Evolutionary conservation across 768 basidiomycete genomes (phyloP).

Genomic region (Xerocomellus chrysenteron): DNA sequence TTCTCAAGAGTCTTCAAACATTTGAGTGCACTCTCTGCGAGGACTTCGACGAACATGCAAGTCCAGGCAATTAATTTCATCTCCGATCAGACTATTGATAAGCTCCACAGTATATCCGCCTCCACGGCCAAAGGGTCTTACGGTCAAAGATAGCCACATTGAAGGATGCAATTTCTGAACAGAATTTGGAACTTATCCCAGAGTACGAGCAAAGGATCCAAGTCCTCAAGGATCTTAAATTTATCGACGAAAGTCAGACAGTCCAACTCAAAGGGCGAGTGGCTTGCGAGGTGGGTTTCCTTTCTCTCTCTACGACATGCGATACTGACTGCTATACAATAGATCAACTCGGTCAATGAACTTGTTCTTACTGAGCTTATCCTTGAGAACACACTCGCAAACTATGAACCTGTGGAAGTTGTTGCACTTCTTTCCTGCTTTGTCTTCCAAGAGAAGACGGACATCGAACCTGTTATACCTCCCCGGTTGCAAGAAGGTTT

Average conservation of each 20-base stretch:
- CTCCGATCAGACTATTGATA: conserved; percentile 7
- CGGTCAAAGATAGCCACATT: conserved; percentile 72
- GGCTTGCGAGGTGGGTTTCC: conserved; percentile 80
- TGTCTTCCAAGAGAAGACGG: conserved; percentile 98
- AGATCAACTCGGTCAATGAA: conserved; percentile 99
- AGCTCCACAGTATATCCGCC: conserved; percentile 58
- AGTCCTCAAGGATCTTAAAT: conserved; percentile 87
- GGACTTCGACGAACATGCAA: conserved; percentile 74
- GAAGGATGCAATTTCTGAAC: conserved; percentile 88
- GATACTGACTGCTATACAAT: conserved; percentile 6
- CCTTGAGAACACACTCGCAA: conserved; percentile 88
- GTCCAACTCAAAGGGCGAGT: conserved; percentile 95
- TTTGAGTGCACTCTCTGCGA: conserved; percentile 58
- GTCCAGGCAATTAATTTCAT: conserved; percentile 28
- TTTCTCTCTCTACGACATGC: not conserved
- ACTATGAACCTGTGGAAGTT: conserved; percentile 92
- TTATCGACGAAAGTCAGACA: conserved; percentile 94
- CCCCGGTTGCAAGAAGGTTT: conserved; percentile 78
- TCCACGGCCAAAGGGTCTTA: conserved; percentile 77
- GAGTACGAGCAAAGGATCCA: conserved; percentile 95
- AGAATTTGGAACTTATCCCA: conserved; percentile 93
- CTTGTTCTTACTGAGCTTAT: conserved; percentile 96
- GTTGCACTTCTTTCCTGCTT: conserved; percentile 95
- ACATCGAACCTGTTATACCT: conserved; percentile 80
- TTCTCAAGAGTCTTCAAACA: conserved; percentile 43